Evolutionary conservation across 1,284 basidiomycete genomes (phyloP), one percentile per base, ranked within the genome.

Genomic region (Rhodotorula sp.): DNA sequence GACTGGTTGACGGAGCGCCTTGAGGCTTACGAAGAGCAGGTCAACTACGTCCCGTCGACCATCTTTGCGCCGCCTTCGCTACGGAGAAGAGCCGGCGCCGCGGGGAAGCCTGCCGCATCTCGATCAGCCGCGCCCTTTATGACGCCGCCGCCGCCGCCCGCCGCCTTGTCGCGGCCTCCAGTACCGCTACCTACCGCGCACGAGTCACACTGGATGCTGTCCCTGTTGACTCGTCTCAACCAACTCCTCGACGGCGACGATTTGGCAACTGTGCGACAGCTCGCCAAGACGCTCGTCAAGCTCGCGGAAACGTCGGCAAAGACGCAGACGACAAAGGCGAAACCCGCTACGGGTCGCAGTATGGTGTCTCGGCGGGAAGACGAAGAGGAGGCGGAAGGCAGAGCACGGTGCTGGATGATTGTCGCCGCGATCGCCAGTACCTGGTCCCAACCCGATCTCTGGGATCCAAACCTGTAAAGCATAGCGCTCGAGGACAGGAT

Each of bases 391-490:
- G 62, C 69, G 6, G 74, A 88, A 80, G 82, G 83, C 65, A 85
- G 87, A 71, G 80, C 82, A 54, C 86, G 88, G n/a, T 92, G 91
- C 76, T 97, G 94, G 94, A 85, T 95, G 78, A 84, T 92, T 43
- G 84, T 95, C 2, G 83, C 88, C 31, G 87, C 87, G 5, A 83
- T 97, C 45, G 85, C 86, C 31, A 87, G 86, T 16, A 83, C 90
- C 2, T 97, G 93, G 94, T 89, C 86, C 28, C 94, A 97, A 82
- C 84, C 83, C 67, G 95, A 97, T 80, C 81, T 97, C 58, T 91
- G 92, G 88, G 84, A 85, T 77, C 90, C 94, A 79, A 26, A 52
- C 47, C 49, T 69, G 45, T 68, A 66, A 34, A 34, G 59, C 50
- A 16, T 10, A 2, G 4, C 31, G 19, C 43, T 43, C 38, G 38